Percentiles rank a stretch among this genome's conserved stretches.
Evolutionary conservation across 2,329 filamentous ascomycete species (phyloP).

Genomic region (Cytospora schulzeri): DNA sequence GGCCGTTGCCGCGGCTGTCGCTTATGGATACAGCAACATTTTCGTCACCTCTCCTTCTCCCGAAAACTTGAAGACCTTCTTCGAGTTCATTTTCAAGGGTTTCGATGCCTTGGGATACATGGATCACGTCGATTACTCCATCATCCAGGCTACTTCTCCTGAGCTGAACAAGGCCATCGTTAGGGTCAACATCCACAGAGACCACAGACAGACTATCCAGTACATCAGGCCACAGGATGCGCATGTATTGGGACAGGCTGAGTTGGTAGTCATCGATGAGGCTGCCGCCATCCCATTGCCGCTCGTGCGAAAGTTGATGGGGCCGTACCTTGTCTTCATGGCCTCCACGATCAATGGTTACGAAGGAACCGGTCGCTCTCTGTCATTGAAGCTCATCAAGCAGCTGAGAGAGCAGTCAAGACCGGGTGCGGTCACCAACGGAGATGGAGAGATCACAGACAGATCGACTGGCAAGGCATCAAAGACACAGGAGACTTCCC

Average conservation of each 20-base stretch:
- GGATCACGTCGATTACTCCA: constrained; percentile 96
- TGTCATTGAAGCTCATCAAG: constrained; percentile 95
- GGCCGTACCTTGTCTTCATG: constrained; percentile 98
- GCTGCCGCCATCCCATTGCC: constrained; percentile 94
- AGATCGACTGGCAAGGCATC: constrained; percentile 74
- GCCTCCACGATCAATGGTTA: constrained; percentile 99
- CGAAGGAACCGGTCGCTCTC: constrained; percentile 91
- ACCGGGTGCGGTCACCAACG: constrained; percentile 56
- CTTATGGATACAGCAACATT: constrained; percentile 97
- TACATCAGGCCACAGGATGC: constrained; percentile 97
- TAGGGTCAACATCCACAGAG: constrained; percentile 89
- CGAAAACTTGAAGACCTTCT: constrained; percentile 97
- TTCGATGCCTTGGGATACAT: constrained; percentile 93
- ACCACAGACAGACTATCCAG: constrained; percentile 96
- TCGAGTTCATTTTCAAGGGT: constrained; percentile 97
- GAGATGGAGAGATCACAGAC: constrained; percentile 71
- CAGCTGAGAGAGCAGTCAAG: constrained; percentile 92
- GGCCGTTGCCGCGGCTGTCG: constrained; percentile 89
- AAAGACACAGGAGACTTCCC: constrained; percentile 62
- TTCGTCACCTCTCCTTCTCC: constrained; percentile 98
- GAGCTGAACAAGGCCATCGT: constrained; percentile 99
- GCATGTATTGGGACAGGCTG: constrained; percentile 91
- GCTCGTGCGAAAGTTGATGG: constrained; percentile 90
- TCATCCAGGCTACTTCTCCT: constrained; percentile 96
- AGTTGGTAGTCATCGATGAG: constrained; percentile 94